Evolutionary conservation across 2,329 filamentous ascomycete genomes (phyloP).

Genomic region (Tolypocladium paradoxum): DNA sequence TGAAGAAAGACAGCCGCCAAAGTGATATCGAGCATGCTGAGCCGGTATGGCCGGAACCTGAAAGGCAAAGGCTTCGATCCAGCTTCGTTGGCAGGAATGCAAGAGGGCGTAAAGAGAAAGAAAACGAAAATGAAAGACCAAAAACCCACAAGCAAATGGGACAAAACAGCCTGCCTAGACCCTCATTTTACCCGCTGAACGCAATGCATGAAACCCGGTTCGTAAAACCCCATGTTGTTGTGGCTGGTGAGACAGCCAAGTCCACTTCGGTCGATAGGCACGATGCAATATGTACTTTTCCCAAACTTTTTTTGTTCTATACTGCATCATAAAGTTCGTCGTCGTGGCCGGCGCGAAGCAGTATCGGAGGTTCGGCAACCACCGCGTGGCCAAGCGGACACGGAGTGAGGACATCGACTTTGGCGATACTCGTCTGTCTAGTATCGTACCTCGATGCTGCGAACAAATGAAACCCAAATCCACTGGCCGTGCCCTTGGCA

Average conservation of each 20-base stretch:
- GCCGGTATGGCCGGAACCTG: background rate
- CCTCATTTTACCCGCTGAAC: slow-evolving; percentile 23
- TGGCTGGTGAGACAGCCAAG: slow-evolving; percentile 8
- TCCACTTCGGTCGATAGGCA: slow-evolving; percentile 12
- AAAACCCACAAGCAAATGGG: background rate
- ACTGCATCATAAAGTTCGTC: slow-evolving; percentile 6
- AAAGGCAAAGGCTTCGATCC: background rate
- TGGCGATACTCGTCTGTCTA: background rate
- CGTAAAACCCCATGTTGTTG: slow-evolving; percentile 19
- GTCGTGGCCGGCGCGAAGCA: slow-evolving; percentile 1
- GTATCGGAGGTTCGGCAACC: background rate
- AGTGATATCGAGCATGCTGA: background rate
- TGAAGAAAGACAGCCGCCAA: slow-evolving; percentile 5
- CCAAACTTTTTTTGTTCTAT: slow-evolving; percentile 13
- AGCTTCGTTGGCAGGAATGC: background rate
- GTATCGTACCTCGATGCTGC: background rate
- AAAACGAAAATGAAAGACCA: slow-evolving; percentile 7
- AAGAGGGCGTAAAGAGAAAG: background rate
- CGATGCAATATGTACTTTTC: slow-evolving; percentile 18
- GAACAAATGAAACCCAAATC: slow-evolving; percentile 1
- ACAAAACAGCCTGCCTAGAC: slow-evolving; percentile 4
- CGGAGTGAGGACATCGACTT: background rate
- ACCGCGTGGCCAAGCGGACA: background rate
- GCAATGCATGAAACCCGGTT: slow-evolving; percentile 27
- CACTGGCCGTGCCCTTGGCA: background rate